These are phyloP conservation scores for Exophiala viscosa DNA, from an alignment of 2,329 filamentous ascomycete genomes.

Conservation along the genomic window DNA sequence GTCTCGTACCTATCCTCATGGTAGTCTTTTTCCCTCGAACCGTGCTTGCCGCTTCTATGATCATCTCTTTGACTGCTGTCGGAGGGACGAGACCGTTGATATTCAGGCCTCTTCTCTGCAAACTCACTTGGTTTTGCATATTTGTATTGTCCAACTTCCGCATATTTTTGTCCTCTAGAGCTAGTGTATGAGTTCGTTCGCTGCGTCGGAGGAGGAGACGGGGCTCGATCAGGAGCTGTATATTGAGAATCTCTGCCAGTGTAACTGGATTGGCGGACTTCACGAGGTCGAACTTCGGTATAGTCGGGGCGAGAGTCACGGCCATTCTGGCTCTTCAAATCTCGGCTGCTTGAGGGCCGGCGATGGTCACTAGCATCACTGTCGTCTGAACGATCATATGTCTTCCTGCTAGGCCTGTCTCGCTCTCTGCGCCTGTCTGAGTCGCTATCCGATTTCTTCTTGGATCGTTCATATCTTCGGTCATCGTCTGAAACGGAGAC, in stretches of 20 bases:
- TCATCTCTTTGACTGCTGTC: slow-evolving; percentile 15
- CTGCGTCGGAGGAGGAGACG: slow-evolving; percentile 24
- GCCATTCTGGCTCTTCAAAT: not conserved
- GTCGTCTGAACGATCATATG: slow-evolving; percentile 16
- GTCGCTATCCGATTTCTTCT: slow-evolving; percentile 22
- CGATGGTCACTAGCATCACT: slow-evolving; percentile 15
- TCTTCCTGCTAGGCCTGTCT: slow-evolving; percentile 13
- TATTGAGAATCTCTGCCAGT: slow-evolving; percentile 41
- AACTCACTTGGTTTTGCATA: slow-evolving; percentile 25
- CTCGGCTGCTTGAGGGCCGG: slow-evolving; percentile 2
- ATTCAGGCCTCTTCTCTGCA: slow-evolving; percentile 13
- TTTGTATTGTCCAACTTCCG: slow-evolving; percentile 35
- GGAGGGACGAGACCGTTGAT: slow-evolving; percentile 6
- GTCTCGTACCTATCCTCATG: slow-evolving; percentile 15
- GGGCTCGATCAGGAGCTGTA: slow-evolving; percentile 34
- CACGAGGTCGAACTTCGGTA: slow-evolving; percentile 13
- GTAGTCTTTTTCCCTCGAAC: slow-evolving; percentile 9
- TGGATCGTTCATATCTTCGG: slow-evolving; percentile 10
- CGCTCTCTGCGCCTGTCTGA: slow-evolving; percentile 14
- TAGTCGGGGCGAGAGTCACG: slow-evolving; percentile 1
- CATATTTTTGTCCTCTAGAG: slow-evolving; percentile 26
- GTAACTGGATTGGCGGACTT: slow-evolving; percentile 20
- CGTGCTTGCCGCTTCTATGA: slow-evolving; percentile 15
- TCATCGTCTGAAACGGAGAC: slow-evolving; percentile 20
- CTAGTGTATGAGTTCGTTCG: slow-evolving; percentile 23